These are phyloP conservation scores for Pyricularia sp. DNA, from an alignment of 2,329 filamentous ascomycete species.

Conservation along the genomic window DNA sequence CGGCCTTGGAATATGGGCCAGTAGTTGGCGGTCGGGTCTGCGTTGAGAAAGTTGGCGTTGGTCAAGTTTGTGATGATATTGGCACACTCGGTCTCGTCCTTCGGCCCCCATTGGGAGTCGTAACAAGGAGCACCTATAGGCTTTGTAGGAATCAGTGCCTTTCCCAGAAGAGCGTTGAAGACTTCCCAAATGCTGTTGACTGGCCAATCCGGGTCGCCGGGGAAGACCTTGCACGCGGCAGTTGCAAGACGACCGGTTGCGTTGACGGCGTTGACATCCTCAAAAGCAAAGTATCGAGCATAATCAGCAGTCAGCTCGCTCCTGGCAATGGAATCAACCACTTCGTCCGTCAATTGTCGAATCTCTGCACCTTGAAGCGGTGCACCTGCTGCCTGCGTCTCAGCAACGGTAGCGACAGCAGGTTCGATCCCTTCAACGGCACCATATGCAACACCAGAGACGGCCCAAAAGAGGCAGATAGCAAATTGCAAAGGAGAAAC, in stretches of 20 bases:
- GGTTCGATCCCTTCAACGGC: not conserved
- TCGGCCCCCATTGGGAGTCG: slow-evolving; percentile 26
- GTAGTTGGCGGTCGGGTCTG: slow-evolving; percentile 30
- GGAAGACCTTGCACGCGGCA: slow-evolving; percentile 18
- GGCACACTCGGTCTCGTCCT: slow-evolving; percentile 30
- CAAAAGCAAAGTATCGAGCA: not conserved
- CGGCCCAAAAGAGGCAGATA: not conserved
- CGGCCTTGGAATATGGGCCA: slow-evolving; percentile 28
- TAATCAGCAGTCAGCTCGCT: not conserved
- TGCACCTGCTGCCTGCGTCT: not conserved
- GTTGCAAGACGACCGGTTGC: not conserved
- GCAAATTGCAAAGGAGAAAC: not conserved
- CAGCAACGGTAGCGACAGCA: not conserved
- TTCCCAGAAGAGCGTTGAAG: slow-evolving; percentile 42
- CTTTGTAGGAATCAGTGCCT: slow-evolving; percentile 39
- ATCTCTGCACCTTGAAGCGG: not conserved
- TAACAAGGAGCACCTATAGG: slow-evolving; percentile 47
- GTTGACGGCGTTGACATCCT: not conserved
- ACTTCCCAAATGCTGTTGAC: slow-evolving; percentile 30
- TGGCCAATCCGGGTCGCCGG: slow-evolving; percentile 47
- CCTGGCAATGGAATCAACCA: not conserved
- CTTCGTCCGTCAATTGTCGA: not conserved
- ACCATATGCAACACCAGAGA: not conserved
- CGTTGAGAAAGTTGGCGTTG: slow-evolving; percentile 21
- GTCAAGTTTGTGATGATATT: slow-evolving; percentile 24